Percentiles rank a stretch among this genome's conserved stretches.
Evolutionary conservation across 139 green algal genomes (phyloP).

Genomic region (Pseudopediastrum boryanum): DNA sequence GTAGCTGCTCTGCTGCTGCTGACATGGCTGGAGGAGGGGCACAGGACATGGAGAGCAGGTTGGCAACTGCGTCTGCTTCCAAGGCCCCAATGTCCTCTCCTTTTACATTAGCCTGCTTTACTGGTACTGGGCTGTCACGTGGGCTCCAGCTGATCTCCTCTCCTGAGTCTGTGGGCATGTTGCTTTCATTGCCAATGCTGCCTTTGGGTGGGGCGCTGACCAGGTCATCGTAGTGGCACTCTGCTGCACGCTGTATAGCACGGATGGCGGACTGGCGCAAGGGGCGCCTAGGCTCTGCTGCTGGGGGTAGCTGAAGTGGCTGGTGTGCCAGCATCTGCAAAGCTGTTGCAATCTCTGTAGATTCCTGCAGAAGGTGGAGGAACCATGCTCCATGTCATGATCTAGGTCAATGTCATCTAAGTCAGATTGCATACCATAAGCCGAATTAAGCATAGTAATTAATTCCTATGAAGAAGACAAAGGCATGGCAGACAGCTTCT

Average conservation of each 20-base stretch:
- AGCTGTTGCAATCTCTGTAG: conserved; percentile 10
- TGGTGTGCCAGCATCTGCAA: conserved; percentile 30
- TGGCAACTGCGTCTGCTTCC: conserved; percentile 63
- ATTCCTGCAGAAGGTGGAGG: conserved; percentile 23
- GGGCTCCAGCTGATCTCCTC: conserved; percentile 63
- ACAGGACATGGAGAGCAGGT: conserved; percentile 71
- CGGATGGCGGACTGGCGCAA: too few species aligned
- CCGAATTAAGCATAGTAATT: too few species aligned
- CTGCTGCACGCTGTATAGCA: too few species aligned
- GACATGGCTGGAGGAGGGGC: too few species aligned
- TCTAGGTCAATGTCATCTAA: too few species aligned
- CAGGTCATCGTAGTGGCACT: too few species aligned
- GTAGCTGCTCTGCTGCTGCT: neutral
- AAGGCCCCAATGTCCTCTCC: neutral
- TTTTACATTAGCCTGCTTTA: neutral
- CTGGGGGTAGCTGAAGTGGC: neutral
- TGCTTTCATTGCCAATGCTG: conserved; percentile 35
- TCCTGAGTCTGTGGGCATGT: conserved; percentile 55
- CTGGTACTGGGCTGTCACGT: neutral
- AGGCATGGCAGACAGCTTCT: too few species aligned
- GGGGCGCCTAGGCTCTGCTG: too few species aligned
- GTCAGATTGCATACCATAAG: too few species aligned
- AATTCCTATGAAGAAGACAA: too few species aligned
- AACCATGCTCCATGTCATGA: too few species aligned
- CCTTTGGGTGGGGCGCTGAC: too few species aligned